A percentile compares a stretch with the other conserved stretches of the same genome.
Conservation (phyloP, 2,329 filamentous ascomycete genomes). For the Fusarium papillatum region DNA sequence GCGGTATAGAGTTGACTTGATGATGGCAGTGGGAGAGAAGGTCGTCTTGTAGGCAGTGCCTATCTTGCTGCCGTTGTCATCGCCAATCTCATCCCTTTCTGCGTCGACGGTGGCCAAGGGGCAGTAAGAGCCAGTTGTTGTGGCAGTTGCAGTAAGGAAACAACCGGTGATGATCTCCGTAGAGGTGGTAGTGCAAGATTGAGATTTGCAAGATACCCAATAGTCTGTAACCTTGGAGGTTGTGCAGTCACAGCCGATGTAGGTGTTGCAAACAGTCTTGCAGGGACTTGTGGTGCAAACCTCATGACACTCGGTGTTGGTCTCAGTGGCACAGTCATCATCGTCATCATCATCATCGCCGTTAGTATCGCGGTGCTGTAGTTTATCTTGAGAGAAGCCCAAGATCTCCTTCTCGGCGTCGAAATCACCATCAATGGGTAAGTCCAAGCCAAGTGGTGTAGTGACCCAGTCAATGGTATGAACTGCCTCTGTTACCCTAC, state of each 20-base stretch:
- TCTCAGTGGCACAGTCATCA: constrained; percentile 22
- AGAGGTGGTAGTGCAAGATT: constrained; percentile 11
- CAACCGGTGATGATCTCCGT: constrained; percentile 17
- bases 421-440: no score
- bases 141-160: constrained; percentile 17
- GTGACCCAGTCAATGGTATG: no score
- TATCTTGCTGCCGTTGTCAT: background rate
- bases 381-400: no score
- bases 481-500: no score
- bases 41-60: background rate
- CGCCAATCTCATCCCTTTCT: background rate
- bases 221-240: constrained; percentile 22
- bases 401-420: no score
- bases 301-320: constrained; percentile 25
- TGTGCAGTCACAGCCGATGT: constrained; percentile 21
- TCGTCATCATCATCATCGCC: constrained; percentile 1
- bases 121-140: constrained; percentile 6
- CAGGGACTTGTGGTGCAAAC: constrained; percentile 21
- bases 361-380: no score
- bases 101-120: background rate
- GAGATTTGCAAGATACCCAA: constrained; percentile 20
- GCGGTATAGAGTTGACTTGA: background rate
- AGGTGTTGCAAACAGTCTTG: constrained; percentile 20
- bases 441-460: no score
- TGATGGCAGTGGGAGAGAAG: constrained; percentile 5